Percentiles rank a stretch among this genome's conserved stretches.
Conservation (phyloP, 2,329 filamentous ascomycete genomes). For the Blumeria hordei region DNA sequence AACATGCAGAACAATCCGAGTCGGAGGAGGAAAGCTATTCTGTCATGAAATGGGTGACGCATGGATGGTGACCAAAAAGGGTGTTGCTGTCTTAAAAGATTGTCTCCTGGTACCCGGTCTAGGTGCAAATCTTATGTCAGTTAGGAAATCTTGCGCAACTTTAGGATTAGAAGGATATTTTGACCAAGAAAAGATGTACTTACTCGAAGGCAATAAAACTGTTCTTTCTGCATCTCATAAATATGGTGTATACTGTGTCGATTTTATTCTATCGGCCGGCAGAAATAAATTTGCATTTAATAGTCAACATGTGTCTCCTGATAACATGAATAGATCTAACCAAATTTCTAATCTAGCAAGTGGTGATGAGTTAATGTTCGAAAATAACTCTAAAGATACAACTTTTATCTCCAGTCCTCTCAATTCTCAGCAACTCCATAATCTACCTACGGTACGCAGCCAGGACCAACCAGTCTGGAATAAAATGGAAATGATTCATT, state of each 20-base stretch:
- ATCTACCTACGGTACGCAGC: not conserved
- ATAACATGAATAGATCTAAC: not conserved
- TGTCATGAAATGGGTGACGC: not conserved
- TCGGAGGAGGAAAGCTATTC: not conserved
- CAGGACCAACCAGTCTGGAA: not conserved
- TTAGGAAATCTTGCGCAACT: not conserved
- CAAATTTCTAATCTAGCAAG: too few relatives aligned
- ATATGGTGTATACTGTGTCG: not conserved
- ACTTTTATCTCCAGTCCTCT: not conserved
- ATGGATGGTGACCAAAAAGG: not conserved
- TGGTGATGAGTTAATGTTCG: too few relatives aligned
- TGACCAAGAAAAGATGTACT: not conserved
- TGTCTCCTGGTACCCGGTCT: not conserved
- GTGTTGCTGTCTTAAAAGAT: not conserved
- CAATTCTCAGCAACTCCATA: not conserved
- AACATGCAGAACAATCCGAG: not conserved
- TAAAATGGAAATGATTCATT: not conserved
- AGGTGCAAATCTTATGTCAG: not conserved
- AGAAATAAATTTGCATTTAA: not conserved
- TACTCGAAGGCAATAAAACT: not conserved
- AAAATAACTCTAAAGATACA: not conserved
- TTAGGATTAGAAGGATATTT: not conserved
- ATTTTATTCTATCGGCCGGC: not conserved
- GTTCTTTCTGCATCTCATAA: not conserved
- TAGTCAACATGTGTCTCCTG: not conserved